Evolutionary conservation across 768 basidiomycete genomes (phyloP).

Genomic region (Leccinum variicolor): DNA sequence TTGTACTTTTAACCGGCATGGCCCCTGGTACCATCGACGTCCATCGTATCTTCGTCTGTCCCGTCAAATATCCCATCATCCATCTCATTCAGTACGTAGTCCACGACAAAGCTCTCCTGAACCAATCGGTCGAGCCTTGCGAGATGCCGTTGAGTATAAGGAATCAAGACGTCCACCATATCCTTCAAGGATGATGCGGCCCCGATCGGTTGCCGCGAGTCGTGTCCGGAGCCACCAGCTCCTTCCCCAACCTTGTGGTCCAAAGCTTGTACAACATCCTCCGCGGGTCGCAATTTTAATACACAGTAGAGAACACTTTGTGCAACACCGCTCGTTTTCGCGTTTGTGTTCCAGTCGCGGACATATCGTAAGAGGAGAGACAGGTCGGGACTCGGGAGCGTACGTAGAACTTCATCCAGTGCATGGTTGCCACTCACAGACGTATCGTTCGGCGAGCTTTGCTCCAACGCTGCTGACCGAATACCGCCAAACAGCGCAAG

Average conservation of each 20-base stretch:
- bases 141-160: slow-evolving; percentile 94
- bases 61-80: slow-evolving; percentile 69
- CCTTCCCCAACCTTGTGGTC: slow-evolving; percentile 18
- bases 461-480: slow-evolving; percentile 29
- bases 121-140: slow-evolving; percentile 79
- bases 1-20: slow-evolving; percentile 16
- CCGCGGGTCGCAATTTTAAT: slow-evolving; percentile 70
- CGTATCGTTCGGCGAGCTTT: not conserved
- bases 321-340: slow-evolving; percentile 81
- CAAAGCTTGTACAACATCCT: slow-evolving; percentile 72
- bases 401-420: slow-evolving; percentile 80
- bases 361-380: slow-evolving; percentile 78
- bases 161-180: slow-evolving; percentile 79
- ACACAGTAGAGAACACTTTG: slow-evolving; percentile 82
- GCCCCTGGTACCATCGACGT: slow-evolving; percentile 25
- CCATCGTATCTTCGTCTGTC: slow-evolving; percentile 43
- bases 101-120: slow-evolving; percentile 94
- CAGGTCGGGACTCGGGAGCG: slow-evolving; percentile 69
- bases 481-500: slow-evolving; percentile 75
- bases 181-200: slow-evolving; percentile 52
- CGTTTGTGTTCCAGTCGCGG: slow-evolving; percentile 93
- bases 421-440: slow-evolving; percentile 65
- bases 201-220: slow-evolving; percentile 29
- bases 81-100: slow-evolving; percentile 87
- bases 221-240: slow-evolving; percentile 15